phyloP scores from a whole-genome alignment of 257 asterid species.

The Ehretia macrophylla region DNA sequence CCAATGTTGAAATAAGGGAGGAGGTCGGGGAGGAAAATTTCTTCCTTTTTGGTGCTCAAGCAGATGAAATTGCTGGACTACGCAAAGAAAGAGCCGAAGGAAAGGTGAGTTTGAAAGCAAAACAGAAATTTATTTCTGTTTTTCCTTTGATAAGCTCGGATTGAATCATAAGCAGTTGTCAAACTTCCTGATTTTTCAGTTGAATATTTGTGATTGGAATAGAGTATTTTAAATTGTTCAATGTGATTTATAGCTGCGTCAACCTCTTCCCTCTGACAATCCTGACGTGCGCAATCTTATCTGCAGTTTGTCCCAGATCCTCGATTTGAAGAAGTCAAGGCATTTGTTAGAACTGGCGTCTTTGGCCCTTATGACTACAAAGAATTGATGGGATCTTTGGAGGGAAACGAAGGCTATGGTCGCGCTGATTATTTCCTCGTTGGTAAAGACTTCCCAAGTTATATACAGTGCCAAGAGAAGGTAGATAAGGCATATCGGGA shows the following conservation, averaged over 20 bases:
- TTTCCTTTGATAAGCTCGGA: too few species aligned
- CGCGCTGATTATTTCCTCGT: slow-evolving; percentile 84
- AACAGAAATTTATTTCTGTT: too few species aligned
- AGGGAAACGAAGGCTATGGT: slow-evolving; percentile 84
- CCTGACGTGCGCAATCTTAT: too few species aligned
- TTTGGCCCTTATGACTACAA: slow-evolving; percentile 58
- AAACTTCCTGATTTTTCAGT: too few species aligned
- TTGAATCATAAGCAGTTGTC: too few species aligned
- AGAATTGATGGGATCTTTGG: slow-evolving; percentile 66
- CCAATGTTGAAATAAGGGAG: slow-evolving; percentile 83
- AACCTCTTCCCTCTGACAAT: too few species aligned
- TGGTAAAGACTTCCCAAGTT: slow-evolving; percentile 87
- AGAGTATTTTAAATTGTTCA: too few species aligned
- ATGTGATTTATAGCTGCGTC: too few species aligned
- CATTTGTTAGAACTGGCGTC: slow-evolving; percentile 60
- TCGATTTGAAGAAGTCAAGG: slow-evolving; percentile 68
- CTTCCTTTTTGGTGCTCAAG: slow-evolving; percentile 85
- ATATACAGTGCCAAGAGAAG: slow-evolving; percentile 81
- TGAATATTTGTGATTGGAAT: too few species aligned
- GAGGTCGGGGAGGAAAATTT: slow-evolving; percentile 88
- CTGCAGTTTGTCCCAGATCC: slow-evolving; percentile 62
- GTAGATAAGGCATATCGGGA: slow-evolving; percentile 74
- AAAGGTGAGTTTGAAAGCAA: slow-evolving; percentile 35
- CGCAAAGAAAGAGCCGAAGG: slow-evolving; percentile 80
- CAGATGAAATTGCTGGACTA: slow-evolving; percentile 73